Evolutionary conservation across 176 grass and related monocot genomes (phyloP), one percentile per base, ranked within the genome.

Genomic region (Tillandsia leiboldiana): DNA sequence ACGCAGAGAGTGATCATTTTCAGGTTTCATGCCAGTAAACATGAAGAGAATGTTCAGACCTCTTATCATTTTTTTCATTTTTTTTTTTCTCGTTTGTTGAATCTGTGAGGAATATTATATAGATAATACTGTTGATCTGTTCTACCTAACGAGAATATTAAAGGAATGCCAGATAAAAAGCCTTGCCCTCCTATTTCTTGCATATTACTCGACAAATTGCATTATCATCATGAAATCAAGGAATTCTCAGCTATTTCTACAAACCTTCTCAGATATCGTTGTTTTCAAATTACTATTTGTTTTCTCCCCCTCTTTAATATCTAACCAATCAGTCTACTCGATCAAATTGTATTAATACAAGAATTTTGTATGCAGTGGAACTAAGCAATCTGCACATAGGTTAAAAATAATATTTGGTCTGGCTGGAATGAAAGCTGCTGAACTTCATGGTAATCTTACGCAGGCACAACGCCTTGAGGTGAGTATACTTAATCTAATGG

Each of bases 391-490:
- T 73, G 92, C 92, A 51, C 92, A 96, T 83, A 92, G 92, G 66
- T 48, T 96, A 71, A 96, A 92, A 87, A 96, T 96, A 89, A 77
- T 96, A 75, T 96, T 96, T 85, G 92, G 92, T 67, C 80, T 96
- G 22, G 80, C 83, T 66, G 86, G 92, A 59, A 62, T 89, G 81
- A 96, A 96, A 84, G 92, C 92, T 83, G 79, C 86, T 76, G 92
- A 96, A 82, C 92, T 96, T 76, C 92, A 96, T 72, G 92, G 92
- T 53, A 96, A 96, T 81, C 92, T 96, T 85, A 96, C 93, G 63
- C 93, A 96, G 74, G 79, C 93, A 11, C 93, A 96, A 57, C 86
- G 93, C 48, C 88, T 96, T 76, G 88, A 96, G 85, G 92, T 96
- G 76, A 88, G 79, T 84, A 78, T 69, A 68, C 74, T 57, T 42